Evolutionary conservation across 2,329 filamentous ascomycete species (phyloP).

Genomic region (Colletotrichum tofieldiae): DNA sequence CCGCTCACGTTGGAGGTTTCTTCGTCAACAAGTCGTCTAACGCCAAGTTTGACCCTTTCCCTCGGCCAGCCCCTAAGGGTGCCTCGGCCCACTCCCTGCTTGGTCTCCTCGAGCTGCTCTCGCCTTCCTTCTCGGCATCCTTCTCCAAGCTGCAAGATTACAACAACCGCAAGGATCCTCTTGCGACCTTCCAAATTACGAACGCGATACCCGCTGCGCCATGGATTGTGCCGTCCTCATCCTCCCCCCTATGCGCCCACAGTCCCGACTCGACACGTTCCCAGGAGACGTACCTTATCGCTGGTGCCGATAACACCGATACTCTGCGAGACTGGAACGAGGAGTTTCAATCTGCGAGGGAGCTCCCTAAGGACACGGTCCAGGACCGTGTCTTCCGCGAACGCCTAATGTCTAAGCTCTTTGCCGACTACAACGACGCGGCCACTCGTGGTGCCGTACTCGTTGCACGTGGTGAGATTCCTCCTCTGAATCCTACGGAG

Average conservation of each 20-base stretch:
- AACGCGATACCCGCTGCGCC: constrained; percentile 94
- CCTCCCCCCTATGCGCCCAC: constrained; percentile 78
- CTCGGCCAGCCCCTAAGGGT: constrained; percentile 83
- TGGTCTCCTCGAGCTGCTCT: constrained; percentile 82
- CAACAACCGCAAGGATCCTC: constrained; percentile 87
- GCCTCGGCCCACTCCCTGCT: constrained; percentile 89
- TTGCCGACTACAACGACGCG: constrained; percentile 97
- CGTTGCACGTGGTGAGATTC: constrained; percentile 92
- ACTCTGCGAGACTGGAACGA: constrained; percentile 99
- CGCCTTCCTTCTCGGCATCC: constrained; percentile 83
- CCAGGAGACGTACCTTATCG: constrained; percentile 92
- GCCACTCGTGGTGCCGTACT: constrained; percentile 92
- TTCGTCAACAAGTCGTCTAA: constrained; percentile 98
- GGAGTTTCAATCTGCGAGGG: constrained; percentile 96
- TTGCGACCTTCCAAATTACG: constrained; percentile 95
- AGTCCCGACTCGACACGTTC: constrained; percentile 88
- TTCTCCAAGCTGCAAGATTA: constrained; percentile 87
- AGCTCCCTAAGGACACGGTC: constrained; percentile 92
- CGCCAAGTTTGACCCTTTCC: constrained; percentile 93
- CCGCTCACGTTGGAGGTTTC: constrained; percentile 93
- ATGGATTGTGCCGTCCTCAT: constrained; percentile 85
- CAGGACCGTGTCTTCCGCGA: constrained; percentile 98
- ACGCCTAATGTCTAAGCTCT: constrained; percentile 93
- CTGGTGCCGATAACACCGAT: constrained; percentile 93
- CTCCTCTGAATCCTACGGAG: constrained; percentile 95